Evolutionary conservation across 75 land plant species (phyloP).

Genomic region (Adiantum capillusveneris): DNA sequence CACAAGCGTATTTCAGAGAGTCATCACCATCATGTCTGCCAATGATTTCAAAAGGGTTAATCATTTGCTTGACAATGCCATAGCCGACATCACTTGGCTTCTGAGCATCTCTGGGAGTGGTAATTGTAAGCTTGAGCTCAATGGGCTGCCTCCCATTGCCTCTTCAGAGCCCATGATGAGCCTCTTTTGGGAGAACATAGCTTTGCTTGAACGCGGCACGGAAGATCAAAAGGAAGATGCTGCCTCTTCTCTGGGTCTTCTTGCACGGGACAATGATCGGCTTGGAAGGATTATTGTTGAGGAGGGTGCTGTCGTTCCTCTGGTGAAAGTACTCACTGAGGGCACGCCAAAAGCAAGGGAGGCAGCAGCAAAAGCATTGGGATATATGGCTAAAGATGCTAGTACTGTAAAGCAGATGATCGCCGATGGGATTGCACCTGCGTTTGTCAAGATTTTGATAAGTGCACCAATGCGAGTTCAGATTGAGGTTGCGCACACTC

Average conservation of each 20-base stretch:
- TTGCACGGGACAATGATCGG: constrained; percentile 60
- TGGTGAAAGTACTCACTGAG: constrained; percentile 45
- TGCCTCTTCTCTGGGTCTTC: constrained; percentile 41
- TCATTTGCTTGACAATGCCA: constrained; percentile 48
- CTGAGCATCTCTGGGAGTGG: constrained; percentile 52
- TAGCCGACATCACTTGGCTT: constrained; percentile 75
- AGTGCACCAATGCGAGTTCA: constrained; percentile 63
- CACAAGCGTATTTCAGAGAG: background rate
- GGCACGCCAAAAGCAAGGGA: constrained; percentile 43
- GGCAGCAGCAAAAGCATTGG: constrained; percentile 49
- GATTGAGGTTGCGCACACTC: constrained; percentile 55
- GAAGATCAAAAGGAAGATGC: constrained; percentile 48
- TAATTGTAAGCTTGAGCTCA: constrained; percentile 11
- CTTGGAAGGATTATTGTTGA: constrained; percentile 62
- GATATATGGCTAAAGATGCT: constrained; percentile 56
- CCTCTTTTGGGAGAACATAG: constrained; percentile 85
- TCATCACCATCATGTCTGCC: constrained; percentile 15
- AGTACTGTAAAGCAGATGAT: constrained; percentile 56
- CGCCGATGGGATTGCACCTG: constrained; percentile 42
- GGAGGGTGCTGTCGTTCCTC: constrained; percentile 63
- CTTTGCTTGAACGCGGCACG: constrained; percentile 41
- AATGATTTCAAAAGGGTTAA: constrained; percentile 51
- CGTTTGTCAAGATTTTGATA: constrained; percentile 66
- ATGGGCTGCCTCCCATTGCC: constrained; percentile 84
- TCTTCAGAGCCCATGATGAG: constrained; percentile 78